These are phyloP conservation scores for Phytophthora pini DNA, from an alignment of 352 stramenopile genomes.

Conservation along the genomic window DNA sequence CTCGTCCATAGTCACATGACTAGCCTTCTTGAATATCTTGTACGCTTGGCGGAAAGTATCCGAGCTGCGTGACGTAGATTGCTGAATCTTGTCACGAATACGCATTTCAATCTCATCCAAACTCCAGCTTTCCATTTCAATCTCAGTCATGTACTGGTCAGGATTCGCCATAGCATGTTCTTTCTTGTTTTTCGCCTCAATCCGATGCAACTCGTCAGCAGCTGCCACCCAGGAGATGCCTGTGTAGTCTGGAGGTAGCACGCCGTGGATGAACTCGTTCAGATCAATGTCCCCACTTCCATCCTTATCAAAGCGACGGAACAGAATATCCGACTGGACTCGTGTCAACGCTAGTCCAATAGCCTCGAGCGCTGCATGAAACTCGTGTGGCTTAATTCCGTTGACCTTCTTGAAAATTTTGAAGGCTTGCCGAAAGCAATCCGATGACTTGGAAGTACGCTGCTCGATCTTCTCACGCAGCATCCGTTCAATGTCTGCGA, in stretches of 20 bases:
- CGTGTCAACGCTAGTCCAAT: conserved; percentile 67
- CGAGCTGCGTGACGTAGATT: conserved; percentile 78
- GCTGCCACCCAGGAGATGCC: conserved; percentile 78
- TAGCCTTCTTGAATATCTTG: conserved; percentile 85
- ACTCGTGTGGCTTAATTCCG: conserved; percentile 76
- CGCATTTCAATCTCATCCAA: conserved; percentile 80
- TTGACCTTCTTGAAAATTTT: conserved; percentile 88
- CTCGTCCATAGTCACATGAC: conserved; percentile 73
- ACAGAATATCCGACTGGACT: conserved; percentile 64
- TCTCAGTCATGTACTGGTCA: conserved; percentile 78
- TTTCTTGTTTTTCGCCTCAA: conserved; percentile 66
- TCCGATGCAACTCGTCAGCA: conserved; percentile 72
- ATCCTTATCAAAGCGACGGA: conserved; percentile 74
- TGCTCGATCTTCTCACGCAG: conserved; percentile 86
- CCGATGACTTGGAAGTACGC: conserved; percentile 73
- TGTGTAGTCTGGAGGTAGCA: conserved; percentile 78
- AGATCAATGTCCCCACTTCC: conserved; percentile 82
- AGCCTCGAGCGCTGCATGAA: conserved; percentile 61
- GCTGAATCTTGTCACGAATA: conserved; percentile 85
- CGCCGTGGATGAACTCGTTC: conserved; percentile 82
- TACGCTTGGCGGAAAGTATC: conserved; percentile 83
- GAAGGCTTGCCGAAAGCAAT: conserved; percentile 84
- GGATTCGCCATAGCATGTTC: conserved; percentile 46
- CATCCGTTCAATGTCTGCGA: conserved; percentile 82
- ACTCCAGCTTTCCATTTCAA: conserved; percentile 81